Conservation (phyloP, 2,329 filamentous ascomycete genomes). For the Diaporthe sp. region DNA sequence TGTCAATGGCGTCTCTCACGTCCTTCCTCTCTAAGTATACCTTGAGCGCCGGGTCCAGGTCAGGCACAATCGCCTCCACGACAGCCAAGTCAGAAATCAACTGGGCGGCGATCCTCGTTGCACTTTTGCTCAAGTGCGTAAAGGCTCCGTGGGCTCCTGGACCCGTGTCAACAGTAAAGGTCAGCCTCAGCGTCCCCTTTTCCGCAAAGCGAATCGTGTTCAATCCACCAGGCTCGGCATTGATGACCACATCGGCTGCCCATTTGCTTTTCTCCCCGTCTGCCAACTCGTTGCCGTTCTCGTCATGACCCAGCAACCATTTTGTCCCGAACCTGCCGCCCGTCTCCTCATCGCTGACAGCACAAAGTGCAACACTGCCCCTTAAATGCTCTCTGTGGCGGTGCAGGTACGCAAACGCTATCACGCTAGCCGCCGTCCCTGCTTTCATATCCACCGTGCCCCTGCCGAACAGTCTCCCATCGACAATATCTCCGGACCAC, state of each 20-base stretch:
- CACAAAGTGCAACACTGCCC: constrained; percentile 46
- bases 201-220: constrained; percentile 55
- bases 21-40: constrained; percentile 47
- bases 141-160: constrained; percentile 54
- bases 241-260: constrained; percentile 54
- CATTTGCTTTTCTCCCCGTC: constrained; percentile 48
- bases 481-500: constrained; percentile 52
- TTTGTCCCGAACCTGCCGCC: constrained; percentile 52
- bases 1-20: constrained; percentile 49
- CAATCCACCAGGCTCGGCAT: constrained; percentile 52
- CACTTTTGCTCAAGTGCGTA: constrained; percentile 53
- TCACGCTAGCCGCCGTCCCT: constrained; percentile 53
- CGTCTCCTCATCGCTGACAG: constrained; percentile 55
- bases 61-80: constrained; percentile 33
- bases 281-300: constrained; percentile 45
- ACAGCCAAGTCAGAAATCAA: constrained; percentile 26
- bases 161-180: constrained; percentile 48
- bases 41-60: constrained; percentile 41
- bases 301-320: constrained; percentile 50
- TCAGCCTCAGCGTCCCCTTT: constrained; percentile 56
- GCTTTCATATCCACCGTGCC: constrained; percentile 59
- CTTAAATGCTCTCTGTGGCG: constrained; percentile 41
- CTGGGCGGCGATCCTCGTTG: constrained; percentile 49
- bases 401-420: constrained; percentile 52
- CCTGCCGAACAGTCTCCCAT: constrained; percentile 51